Evolutionary conservation across 495 filamentous ascomycete species (phyloP).

Genomic region (Penicillium fimorum): DNA sequence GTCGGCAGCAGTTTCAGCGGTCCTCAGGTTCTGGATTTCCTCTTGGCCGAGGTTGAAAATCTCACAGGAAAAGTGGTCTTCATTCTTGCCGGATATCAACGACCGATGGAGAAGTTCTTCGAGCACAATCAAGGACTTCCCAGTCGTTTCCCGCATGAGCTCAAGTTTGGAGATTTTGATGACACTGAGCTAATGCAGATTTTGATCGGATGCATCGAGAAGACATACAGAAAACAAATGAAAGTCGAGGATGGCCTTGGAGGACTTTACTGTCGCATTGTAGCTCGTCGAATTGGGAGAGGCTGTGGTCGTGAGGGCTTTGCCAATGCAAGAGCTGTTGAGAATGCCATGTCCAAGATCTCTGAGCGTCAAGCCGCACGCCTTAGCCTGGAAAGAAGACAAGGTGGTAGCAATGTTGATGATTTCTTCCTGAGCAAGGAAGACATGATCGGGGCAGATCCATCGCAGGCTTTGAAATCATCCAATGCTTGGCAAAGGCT

Average conservation of each 20-base stretch:
- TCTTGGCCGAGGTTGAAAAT: slow-evolving; percentile 75
- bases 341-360: slow-evolving; percentile 59
- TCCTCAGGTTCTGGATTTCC: slow-evolving; percentile 64
- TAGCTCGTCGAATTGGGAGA: slow-evolving; percentile 57
- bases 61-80: slow-evolving; percentile 72
- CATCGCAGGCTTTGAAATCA: slow-evolving; percentile 47
- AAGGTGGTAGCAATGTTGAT: slow-evolving; percentile 29
- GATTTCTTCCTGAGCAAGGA: slow-evolving; percentile 56
- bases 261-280: slow-evolving; percentile 67
- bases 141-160: slow-evolving; percentile 65
- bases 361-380: slow-evolving; percentile 57
- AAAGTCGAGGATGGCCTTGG: slow-evolving; percentile 55
- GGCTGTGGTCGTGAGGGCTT: slow-evolving; percentile 66
- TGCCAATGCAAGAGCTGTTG: slow-evolving; percentile 67
- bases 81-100: slow-evolving; percentile 73
- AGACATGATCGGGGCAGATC: slow-evolving; percentile 68
- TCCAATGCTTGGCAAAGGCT: slow-evolving; percentile 60
- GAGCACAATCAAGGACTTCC: slow-evolving; percentile 72
- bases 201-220: slow-evolving; percentile 44
- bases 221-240: slow-evolving; percentile 53
- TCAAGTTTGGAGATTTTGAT: slow-evolving; percentile 69
- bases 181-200: slow-evolving; percentile 64
- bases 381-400: slow-evolving; percentile 41
- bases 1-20: slow-evolving; percentile 48
- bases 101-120: slow-evolving; percentile 79